Conservation (phyloP, 495 filamentous ascomycete genomes). For the Entonaema liquescens region DNA sequence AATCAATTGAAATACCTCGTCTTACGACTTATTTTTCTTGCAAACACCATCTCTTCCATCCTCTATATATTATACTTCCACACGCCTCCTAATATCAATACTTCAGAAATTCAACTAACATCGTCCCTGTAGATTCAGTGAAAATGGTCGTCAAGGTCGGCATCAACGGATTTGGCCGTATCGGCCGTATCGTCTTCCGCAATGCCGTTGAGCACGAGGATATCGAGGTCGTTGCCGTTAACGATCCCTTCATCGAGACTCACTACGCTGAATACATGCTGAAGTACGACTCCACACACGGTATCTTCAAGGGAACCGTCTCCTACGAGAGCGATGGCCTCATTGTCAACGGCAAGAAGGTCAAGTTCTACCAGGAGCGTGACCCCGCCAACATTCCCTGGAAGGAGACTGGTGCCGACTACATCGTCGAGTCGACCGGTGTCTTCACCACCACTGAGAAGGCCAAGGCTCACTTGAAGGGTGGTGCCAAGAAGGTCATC, state of each 20-base stretch:
- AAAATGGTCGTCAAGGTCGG: constrained; percentile 75
- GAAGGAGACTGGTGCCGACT: constrained; percentile 86
- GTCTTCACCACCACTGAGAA: constrained; percentile 99
- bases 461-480: constrained; percentile 95
- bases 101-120: constrained; percentile 20
- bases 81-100: constrained; percentile 5
- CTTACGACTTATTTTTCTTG: not conserved
- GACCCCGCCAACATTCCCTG: constrained; percentile 94
- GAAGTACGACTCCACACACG: constrained; percentile 98
- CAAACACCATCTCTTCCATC: not conserved
- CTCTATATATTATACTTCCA: not conserved
- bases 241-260: constrained; percentile 99
- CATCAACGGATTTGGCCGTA: constrained; percentile 99
- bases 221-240: constrained; percentile 92
- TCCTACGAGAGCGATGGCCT: constrained; percentile 77
- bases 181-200: constrained; percentile 88
- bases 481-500: constrained; percentile 99
- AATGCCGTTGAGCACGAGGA: constrained; percentile 83
- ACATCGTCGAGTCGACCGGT: constrained; percentile 98
- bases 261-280: constrained; percentile 99
- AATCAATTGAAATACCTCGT: constrained; percentile 37
- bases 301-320: constrained; percentile 92
- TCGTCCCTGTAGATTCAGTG: constrained; percentile 28
- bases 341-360: constrained; percentile 90
- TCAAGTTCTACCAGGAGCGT: constrained; percentile 94